Base-by-base conservation (phyloP, 2,329 filamentous ascomycete species). In the Scedosporium dehoogii region DNA sequence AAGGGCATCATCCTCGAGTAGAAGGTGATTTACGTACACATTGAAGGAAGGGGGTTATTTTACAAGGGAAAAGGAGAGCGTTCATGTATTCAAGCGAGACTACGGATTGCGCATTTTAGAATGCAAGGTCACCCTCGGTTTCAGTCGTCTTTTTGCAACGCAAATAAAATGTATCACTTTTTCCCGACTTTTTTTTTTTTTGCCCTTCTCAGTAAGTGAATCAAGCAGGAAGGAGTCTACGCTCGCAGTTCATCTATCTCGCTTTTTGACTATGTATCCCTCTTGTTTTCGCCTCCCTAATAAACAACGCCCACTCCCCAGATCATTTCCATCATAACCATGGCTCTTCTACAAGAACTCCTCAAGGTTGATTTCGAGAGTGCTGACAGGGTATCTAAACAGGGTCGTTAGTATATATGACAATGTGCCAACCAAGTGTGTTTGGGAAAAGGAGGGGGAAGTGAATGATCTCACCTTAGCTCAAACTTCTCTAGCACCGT, bases 401-500 rank as follows among this genome's bases (percentile, higher is more conserved):
- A 16, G 27, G n/a, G 6, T 42, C n/a, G 56, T 58, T 58, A 42
- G 56, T 27, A 38, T 21, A 38, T 21, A 29, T 18, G 25, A 3
- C 14, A 18, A 18, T 67, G 66, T 65, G 71, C 67, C 66, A 65
- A 61, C 66, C 33, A 12, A 3, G 33, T 12, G 33, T 38, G 64
- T 59, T 66, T 42, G 10, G 18, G 25, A 18, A 29, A 56, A 1
- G 55, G 5, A 18, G 10, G 42, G 55, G 33, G 60, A 53, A 25
- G 6, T 7, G 25, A 59, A 21, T 29, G 6, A 55, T 44, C 56
- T 74, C 81, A 71, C 83, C 85, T 91, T 71, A 97, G 81, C 70
- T 96, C 92, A 75, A 94, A 97, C 70, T 96, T 94, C 73, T 96
- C 91, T 70, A 97, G 79, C 67, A 97, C 94, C 5, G 86, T 88